Evolutionary conservation across 2,329 filamentous ascomycete genomes (phyloP).

Genomic region (Microcyclosporella mali): DNA sequence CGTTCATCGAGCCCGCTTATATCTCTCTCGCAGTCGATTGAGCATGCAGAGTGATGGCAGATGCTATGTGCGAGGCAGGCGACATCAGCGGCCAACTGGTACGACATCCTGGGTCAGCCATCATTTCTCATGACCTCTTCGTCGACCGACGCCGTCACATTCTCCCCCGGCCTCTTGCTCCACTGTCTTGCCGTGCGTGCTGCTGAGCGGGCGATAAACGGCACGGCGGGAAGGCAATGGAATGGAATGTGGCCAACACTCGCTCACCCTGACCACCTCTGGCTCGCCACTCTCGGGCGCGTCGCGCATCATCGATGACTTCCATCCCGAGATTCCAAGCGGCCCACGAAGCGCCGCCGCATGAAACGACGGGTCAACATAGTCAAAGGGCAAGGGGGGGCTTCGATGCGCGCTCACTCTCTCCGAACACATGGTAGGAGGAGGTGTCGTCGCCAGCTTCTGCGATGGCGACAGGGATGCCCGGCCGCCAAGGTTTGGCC

Average conservation of each 20-base stretch:
- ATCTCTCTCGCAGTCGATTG: neutral
- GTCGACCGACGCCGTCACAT: slow-evolving; percentile 9
- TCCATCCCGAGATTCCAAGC: slow-evolving; percentile 1
- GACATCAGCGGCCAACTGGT: neutral
- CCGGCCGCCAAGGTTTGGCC: too few species aligned
- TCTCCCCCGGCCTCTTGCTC: slow-evolving; percentile 16
- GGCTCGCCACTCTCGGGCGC: too few species aligned
- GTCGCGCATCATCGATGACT: neutral
- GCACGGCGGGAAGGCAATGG: slow-evolving; percentile 6
- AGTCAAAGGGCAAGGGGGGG: slow-evolving; percentile 1
- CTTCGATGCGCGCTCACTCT: too few species aligned
- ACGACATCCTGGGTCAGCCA: slow-evolving; percentile 1
- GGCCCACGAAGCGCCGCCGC: neutral
- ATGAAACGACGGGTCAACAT: neutral
- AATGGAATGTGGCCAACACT: slow-evolving; percentile 14
- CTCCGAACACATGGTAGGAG: too few species aligned
- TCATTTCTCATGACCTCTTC: too few species aligned
- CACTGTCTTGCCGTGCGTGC: slow-evolving; percentile 8
- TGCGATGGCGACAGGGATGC: too few species aligned
- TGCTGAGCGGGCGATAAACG: neutral
- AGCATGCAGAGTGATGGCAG: too few species aligned
- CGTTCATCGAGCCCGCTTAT: neutral
- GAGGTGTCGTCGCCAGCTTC: too few species aligned
- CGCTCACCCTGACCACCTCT: neutral
- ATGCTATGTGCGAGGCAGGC: slow-evolving; percentile 9